A percentile compares a stretch with the other conserved stretches of the same genome.
Conservation (phyloP, 2,329 filamentous ascomycete species). For the Dothideomycetidae sp. region DNA sequence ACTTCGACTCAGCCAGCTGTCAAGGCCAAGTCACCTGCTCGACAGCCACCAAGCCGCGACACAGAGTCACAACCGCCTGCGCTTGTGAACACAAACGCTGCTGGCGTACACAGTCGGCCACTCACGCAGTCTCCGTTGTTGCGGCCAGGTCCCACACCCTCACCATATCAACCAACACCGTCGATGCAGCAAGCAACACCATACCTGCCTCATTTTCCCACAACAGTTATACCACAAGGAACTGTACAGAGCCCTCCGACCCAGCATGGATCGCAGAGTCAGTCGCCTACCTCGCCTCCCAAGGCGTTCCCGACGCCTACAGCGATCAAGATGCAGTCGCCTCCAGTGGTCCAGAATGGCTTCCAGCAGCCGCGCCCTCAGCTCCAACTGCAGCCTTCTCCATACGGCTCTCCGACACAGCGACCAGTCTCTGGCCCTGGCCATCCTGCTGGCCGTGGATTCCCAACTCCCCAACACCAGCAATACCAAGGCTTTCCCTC, state of each 20-base stretch:
- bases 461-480: conserved; percentile 17
- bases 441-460: conserved; percentile 12
- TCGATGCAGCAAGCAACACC: conserved; percentile 25
- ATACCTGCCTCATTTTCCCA: conserved; percentile 21
- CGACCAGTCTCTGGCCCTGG: conserved; percentile 14
- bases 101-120: too few relatives aligned
- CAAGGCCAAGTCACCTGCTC: conserved; percentile 1
- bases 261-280: conserved; percentile 19
- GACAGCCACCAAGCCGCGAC: conserved; percentile 21
- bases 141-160: conserved; percentile 17
- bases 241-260: conserved; percentile 19
- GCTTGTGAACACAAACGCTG: conserved; percentile 17
- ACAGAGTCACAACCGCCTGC: conserved; percentile 20
- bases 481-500: conserved; percentile 6
- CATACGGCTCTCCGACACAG: conserved; percentile 20
- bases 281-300: conserved; percentile 23
- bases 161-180: conserved; percentile 22
- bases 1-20: conserved; percentile 14
- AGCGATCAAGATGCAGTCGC: conserved; percentile 21
- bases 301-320: conserved; percentile 25
- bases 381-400: conserved; percentile 21
- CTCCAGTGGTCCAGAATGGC: conserved; percentile 13
- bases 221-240: conserved; percentile 14
- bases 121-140: conserved; percentile 11
- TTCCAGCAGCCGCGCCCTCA: conserved; percentile 18